Conservation (phyloP, 164 flowering plant genomes). For the Stephania cephalantha region DNA sequence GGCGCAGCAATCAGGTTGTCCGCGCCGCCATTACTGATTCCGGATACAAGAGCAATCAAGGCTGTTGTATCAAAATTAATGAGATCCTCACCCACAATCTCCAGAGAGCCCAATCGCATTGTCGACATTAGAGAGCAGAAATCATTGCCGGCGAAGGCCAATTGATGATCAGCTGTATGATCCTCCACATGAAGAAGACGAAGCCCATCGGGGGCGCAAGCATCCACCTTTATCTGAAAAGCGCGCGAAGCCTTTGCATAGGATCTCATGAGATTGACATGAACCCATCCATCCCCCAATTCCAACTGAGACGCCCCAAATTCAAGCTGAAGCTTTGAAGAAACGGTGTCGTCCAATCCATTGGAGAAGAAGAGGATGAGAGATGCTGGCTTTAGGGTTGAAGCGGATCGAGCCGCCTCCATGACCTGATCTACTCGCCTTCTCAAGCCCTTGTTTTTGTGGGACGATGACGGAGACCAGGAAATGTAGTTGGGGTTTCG, state of each 20-base stretch:
- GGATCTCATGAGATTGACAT: conserved; percentile 32
- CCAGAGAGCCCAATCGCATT: conserved; percentile 26
- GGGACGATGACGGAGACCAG: conserved; percentile 38
- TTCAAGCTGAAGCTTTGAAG: conserved; percentile 33
- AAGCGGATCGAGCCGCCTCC: conserved; percentile 39
- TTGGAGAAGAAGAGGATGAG: conserved; percentile 68
- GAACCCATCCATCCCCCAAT: conserved; percentile 51
- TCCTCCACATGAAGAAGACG: no score
- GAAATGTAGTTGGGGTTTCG: conserved; percentile 70
- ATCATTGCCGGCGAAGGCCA: conserved; percentile 18
- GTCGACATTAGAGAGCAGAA: conserved; percentile 39
- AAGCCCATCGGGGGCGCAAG: not conserved
- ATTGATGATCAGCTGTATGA: not conserved
- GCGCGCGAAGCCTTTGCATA: conserved; percentile 37
- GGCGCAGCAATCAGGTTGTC: conserved; percentile 46
- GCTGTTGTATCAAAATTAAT: conserved; percentile 92
- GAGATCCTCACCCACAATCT: conserved; percentile 23
- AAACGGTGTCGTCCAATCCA: conserved; percentile 36
- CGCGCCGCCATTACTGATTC: conserved; percentile 76
- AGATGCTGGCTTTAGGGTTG: conserved; percentile 47
- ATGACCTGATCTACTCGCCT: conserved; percentile 38
- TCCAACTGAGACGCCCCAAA: conserved; percentile 49
- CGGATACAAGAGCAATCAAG: conserved; percentile 82
- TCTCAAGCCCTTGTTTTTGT: conserved; percentile 44
- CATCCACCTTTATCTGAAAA: conserved; percentile 46